These are phyloP conservation scores for Macrocystidia cucumis DNA, from an alignment of 1,284 basidiomycete species.

Conservation along the genomic window DNA sequence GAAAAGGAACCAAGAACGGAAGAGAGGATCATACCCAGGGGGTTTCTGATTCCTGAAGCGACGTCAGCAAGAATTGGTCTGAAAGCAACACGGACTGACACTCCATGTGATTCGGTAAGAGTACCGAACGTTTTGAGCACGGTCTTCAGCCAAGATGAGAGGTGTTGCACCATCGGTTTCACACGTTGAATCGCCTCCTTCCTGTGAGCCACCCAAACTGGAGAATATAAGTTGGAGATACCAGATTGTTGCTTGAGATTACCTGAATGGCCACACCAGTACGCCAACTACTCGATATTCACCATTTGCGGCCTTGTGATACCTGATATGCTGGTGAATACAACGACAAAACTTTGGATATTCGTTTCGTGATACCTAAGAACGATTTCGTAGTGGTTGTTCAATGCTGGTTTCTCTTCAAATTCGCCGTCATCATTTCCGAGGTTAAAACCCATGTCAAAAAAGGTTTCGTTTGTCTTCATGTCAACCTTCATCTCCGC, in stretches of 20 bases:
- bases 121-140: slow-evolving; percentile 70
- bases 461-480: slow-evolving; percentile 77
- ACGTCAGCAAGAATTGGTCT: slow-evolving; percentile 6
- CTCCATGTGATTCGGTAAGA: slow-evolving; percentile 89
- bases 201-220: slow-evolving; percentile 57
- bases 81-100: slow-evolving; percentile 32
- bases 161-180: slow-evolving; percentile 33
- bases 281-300: slow-evolving; percentile 85
- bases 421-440: slow-evolving; percentile 57
- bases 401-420: slow-evolving; percentile 61
- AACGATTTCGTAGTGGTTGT: slow-evolving; percentile 90
- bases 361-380: slow-evolving; percentile 42
- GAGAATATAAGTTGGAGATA: slow-evolving; percentile 5
- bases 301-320: slow-evolving; percentile 67
- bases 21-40: slow-evolving; percentile 56
- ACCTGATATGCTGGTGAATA: slow-evolving; percentile 35
- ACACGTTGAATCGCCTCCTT: slow-evolving; percentile 29
- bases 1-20: neutral
- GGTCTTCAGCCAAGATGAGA: slow-evolving; percentile 57
- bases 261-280: slow-evolving; percentile 86
- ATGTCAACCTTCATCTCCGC: slow-evolving; percentile 85
- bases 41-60: slow-evolving; percentile 65
- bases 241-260: slow-evolving; percentile 5
- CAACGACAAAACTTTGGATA: neutral
- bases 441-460: slow-evolving; percentile 83